Evolutionary conservation across 441 rosid species (phyloP), one percentile per base, ranked within the genome.

Genomic region (Adansonia rubrostipa): DNA sequence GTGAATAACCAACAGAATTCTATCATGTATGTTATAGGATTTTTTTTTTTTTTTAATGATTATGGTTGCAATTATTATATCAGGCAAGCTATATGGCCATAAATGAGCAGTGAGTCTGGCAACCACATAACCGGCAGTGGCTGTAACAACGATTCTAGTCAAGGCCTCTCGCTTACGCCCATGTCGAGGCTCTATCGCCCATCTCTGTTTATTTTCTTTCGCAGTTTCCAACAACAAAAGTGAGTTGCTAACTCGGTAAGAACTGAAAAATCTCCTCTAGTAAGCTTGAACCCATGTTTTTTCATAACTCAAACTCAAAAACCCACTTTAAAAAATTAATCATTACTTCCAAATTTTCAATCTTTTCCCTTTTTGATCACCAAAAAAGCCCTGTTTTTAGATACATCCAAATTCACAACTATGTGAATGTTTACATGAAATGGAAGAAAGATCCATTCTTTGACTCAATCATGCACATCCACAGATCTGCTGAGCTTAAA

Each of bases 391-490:
- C 78, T 1, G 76, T 62, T 40, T 69, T n/a, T 62, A n/a, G 63
- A 1, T 78, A 73, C 82, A 64, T 71, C 64, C 95, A 85, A 74
- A 84, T n/a, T 58, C 82, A 80, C n/a, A 77, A 72, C 65, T 91
- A 94, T 65, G 97, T 94, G 9, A 80, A 90, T 73, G 97, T 92
- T 3, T 90, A 92, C 87, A 92, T 95, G 98, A 93, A 92, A 86
- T 92, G 94, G 97, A 95, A 91, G 74, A 91, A 86, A 80, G 97
- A 95, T 79, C 77, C 82, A 0, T 91, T 78, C 81, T 92, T 71
- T 17, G 97, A 93, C 64, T 85, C 92, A 17, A 85, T 95, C 48
- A 88, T 88, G 78, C 92, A 88, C 80, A 86, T 93, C 56, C 90
- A 90, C 86, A 84, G 82, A 54, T 95, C 97, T 1, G 20, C 79